These are phyloP conservation scores for Cercis canadensis DNA, from an alignment of 306 rosid genomes.

Conservation along the genomic window DNA sequence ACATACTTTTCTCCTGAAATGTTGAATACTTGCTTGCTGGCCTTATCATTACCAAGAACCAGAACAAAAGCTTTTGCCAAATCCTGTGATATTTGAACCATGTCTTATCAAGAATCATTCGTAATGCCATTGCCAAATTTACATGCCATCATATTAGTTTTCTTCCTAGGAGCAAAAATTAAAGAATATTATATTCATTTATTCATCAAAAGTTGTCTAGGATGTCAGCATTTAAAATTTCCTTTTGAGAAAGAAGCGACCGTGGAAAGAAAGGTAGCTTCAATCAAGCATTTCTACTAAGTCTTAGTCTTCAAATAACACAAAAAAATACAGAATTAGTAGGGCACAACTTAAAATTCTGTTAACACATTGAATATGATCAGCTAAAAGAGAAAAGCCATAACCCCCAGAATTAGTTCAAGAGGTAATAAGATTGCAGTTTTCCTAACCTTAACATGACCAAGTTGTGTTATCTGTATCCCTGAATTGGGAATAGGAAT, in stretches of 20 bases:
- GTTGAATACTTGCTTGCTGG: slow-evolving; percentile 91
- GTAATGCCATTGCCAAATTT: neutral
- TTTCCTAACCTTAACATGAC: slow-evolving; percentile 80
- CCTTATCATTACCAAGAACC: slow-evolving; percentile 90
- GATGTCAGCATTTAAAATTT: too few relatives aligned
- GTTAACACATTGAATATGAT: neutral
- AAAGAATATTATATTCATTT: neutral
- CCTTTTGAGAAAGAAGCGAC: neutral
- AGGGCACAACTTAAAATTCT: neutral
- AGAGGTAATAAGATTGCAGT: neutral
- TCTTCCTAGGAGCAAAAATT: neutral
- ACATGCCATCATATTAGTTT: neutral
- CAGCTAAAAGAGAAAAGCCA: neutral
- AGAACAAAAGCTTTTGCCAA: slow-evolving; percentile 76
- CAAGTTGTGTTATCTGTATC: slow-evolving; percentile 86
- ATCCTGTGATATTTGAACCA: slow-evolving; percentile 64
- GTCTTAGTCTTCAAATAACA: neutral
- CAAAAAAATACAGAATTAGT: neutral
- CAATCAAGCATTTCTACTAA: slow-evolving; percentile 8
- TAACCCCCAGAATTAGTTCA: neutral
- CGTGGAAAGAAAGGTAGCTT: neutral
- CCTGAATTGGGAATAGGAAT: slow-evolving; percentile 95
- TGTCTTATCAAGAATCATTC: slow-evolving; percentile 29
- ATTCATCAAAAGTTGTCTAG: slow-evolving; percentile 6
- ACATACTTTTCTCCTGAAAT: slow-evolving; percentile 91